A percentile compares a stretch with the other conserved stretches of the same genome.
These are phyloP conservation scores for Exophiala lecanii-corni DNA, from an alignment of 2,329 filamentous ascomycete genomes.

Conservation along the genomic window DNA sequence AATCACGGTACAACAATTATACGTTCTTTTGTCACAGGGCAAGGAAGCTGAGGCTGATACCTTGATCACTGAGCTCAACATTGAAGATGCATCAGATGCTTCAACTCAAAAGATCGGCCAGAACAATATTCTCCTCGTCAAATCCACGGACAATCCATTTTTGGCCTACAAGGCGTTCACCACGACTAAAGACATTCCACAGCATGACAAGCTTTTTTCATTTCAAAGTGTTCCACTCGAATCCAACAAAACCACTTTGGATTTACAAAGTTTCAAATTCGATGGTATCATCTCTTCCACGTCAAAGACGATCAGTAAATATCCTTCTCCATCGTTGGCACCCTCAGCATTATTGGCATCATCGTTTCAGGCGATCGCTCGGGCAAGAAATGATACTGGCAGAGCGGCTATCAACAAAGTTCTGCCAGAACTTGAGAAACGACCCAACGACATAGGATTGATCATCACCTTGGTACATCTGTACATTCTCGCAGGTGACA, in stretches of 20 bases:
- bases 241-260: slow-evolving; percentile 52
- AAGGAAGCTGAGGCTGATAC: slow-evolving; percentile 53
- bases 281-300: slow-evolving; percentile 52
- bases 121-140: slow-evolving; percentile 52
- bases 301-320: slow-evolving; percentile 44
- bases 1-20: slow-evolving; percentile 58
- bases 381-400: slow-evolving; percentile 55
- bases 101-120: slow-evolving; percentile 58
- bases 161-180: slow-evolving; percentile 54
- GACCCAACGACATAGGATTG: slow-evolving; percentile 75
- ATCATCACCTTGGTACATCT: slow-evolving; percentile 76
- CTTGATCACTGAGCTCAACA: slow-evolving; percentile 47
- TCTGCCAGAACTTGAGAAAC: slow-evolving; percentile 63
- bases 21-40: slow-evolving; percentile 52
- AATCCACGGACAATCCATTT: slow-evolving; percentile 52
- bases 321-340: slow-evolving; percentile 46
- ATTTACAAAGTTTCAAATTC: slow-evolving; percentile 58
- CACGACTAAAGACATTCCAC: slow-evolving; percentile 45
- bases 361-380: slow-evolving; percentile 69
- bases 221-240: slow-evolving; percentile 53
- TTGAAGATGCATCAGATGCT: slow-evolving; percentile 51
- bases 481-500: slow-evolving; percentile 67
- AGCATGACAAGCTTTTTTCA: slow-evolving; percentile 53
- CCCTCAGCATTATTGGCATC: slow-evolving; percentile 53
- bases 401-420: slow-evolving; percentile 67